Evolutionary conservation across 495 filamentous ascomycete genomes (phyloP), one percentile per base, ranked within the genome.

Genomic region (Penicillium steckii): DNA sequence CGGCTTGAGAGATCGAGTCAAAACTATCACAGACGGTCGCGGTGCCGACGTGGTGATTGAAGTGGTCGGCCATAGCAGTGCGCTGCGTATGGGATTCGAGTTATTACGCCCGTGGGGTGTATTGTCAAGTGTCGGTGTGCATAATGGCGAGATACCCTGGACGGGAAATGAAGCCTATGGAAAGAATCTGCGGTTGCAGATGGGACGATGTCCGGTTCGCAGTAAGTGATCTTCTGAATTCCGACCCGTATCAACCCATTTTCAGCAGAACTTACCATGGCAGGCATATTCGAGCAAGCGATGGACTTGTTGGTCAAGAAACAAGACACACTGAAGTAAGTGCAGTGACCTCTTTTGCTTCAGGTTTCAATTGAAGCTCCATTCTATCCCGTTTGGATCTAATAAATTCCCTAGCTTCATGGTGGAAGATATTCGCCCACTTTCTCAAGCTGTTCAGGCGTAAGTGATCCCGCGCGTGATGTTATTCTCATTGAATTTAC

Each of bases 11-110:
- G 66, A 74, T 53, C 70, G 86, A 48, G 83, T 96, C 13, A 81
- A 82, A 64, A 86, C 89, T 45, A 74, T 85, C 19, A 95, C 89
- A 0, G 82, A 85, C 12, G 89, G 88, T 0, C 74, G 92, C 15
- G 92, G 92, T 0, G 92, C 90, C 0, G 92, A 97, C 72, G 81
- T 87, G 0, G 86, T 91, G 5, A 83, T 96, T 43, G 92, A 97
- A 66, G 87, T 94, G 8, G 92, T 97, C 2, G 92, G 92, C 0
- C 69, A 87, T 46, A 88, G 83, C 26, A 79, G 82, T 41, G 92
- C 92, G 3, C 67, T 96, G 52, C 80, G 77, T 56, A 88, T 89
- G 59, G 88, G 83, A 1, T 95, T 89, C 63, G 90, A 96, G 32
- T 67, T 95, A 30, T 47, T 97, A n/a, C 78, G 92, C 42, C 91